Base-by-base conservation (phyloP, 768 basidiomycete genomes). In the Hericium erinaceus region DNA sequence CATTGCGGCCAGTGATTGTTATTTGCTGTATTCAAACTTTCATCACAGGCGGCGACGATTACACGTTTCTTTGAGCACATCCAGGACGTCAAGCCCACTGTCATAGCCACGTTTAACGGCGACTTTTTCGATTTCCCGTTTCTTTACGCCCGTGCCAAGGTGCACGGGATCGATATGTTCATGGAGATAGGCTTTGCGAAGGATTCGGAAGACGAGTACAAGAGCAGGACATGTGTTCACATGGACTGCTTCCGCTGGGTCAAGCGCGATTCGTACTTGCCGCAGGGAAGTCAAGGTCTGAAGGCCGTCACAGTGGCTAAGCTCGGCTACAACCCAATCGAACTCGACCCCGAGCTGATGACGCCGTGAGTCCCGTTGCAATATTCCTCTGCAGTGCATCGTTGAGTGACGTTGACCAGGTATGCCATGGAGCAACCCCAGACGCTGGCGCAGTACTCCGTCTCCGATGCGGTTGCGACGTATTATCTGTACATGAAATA, bases 401-500 rank as follows among this genome's bases (percentile, higher is more conserved):
- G 24, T 56, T 33, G n/a, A 54, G 26, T 50, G n/a, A 33, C n/a
- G 18, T 8, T 9, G 20, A 11, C 49, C 41, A 98, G 95, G 38
- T 98, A 99, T 72, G 97, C 97, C 0, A 77, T 92, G 69, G 97
- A 98, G 67, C 92, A 95, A 64, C 97, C 97, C 0, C 95, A 98
- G 67, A 71, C 84, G 1, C 82, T 99, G 16, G 95, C 97, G 0
- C 92, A 95, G 67, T 99, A 99, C 72, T 98, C 97, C 64, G 97
- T 99, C 26, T 99, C 97, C 70, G 97, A 99, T 79, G 97, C 97
- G 0, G 97, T 98, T 10, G 95, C 97, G n/a, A 99, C 97, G 1
- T 98, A 99, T 70, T 98, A 98, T 71, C 80, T 99, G 39, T 98
- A 99, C 74, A 99, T 98, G 97, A 99, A 98, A 94, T 99, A 99